Evolutionary conservation across 2,329 filamentous ascomycete genomes (phyloP), one percentile per base, ranked within the genome.

Genomic region (Sclerotinia sclerotiorum): DNA sequence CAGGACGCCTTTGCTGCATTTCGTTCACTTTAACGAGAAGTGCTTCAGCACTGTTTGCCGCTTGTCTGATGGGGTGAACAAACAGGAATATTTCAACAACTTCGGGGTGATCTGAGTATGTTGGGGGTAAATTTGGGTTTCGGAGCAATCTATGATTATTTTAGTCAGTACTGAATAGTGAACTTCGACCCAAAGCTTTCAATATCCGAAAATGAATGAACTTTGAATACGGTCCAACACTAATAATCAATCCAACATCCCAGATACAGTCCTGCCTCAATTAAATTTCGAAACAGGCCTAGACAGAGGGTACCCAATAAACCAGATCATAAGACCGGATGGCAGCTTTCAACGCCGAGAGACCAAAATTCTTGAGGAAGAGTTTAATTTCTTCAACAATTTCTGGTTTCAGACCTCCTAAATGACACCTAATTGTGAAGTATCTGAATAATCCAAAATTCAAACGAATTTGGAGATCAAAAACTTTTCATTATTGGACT

Each of bases 1-100:
- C 76, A 68, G 77, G 76, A 5, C 80, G 78, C 35, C 72, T 76
- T 71, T 81, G 77, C 56, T 83, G 79, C 80, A 87, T 84, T 67
- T 81, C 74, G 55, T 81, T 79, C 3, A 87, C 79, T 72, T 84
- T 83, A 51, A 77, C 74, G 35, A 83, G 77, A 15, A 87, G 79
- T 32, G 76, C 78, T 72, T 84, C 81, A 5, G 86, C 79, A 1
- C 80, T 79, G 3, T 79, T 79, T 7, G 84, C 83, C 0, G 83
- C 79, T 76, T 86, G 84, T 49, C 85, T 81, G 44, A 85, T 80
- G 29, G 84, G 83, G 61, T 85, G 83, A 3, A 84, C 82, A 69
- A 85, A 87, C 0, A 87, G 79, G 66, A 88, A 85, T 17, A 85
- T 76, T 69, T 83, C 80, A 8, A 87, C 81, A 0, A 85, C 80